Conservation (phyloP, 1,139 yeast genomes). For the Meyerozyma elateridarum region DNA sequence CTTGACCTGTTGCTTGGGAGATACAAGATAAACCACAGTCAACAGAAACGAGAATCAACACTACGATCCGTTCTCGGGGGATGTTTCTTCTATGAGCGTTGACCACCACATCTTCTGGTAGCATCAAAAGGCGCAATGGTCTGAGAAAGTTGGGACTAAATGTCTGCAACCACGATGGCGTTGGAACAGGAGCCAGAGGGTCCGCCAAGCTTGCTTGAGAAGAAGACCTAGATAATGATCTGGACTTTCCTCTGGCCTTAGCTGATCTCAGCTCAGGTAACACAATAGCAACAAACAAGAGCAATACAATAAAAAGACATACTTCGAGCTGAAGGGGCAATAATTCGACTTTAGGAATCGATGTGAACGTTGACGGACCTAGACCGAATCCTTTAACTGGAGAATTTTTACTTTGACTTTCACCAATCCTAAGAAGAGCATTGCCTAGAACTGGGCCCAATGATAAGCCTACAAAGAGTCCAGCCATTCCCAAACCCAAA, state of each 20-base stretch:
- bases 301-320: slow-evolving; percentile 17
- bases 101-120: slow-evolving; percentile 35
- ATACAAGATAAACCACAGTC: slow-evolving; percentile 42
- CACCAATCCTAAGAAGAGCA: slow-evolving; percentile 12
- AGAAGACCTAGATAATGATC: slow-evolving; percentile 28
- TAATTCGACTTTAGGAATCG: slow-evolving; percentile 18
- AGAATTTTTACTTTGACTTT: not conserved
- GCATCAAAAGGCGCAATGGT: slow-evolving; percentile 41
- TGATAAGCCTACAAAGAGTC: slow-evolving; percentile 56
- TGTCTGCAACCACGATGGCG: slow-evolving; percentile 1
- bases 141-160: slow-evolving; percentile 25
- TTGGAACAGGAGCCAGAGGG: not conserved
- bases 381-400: not conserved
- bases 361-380: slow-evolving; percentile 3
- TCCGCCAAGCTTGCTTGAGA: not conserved
- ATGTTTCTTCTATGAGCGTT: slow-evolving; percentile 10
- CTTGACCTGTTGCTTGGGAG: slow-evolving; percentile 36
- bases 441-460: slow-evolving; percentile 63
- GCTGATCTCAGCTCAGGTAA: slow-evolving; percentile 59
- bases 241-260: slow-evolving; percentile 42
- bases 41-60: slow-evolving; percentile 40
- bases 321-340: slow-evolving; percentile 30
- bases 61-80: slow-evolving; percentile 24
- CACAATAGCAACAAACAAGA: slow-evolving; percentile 29
- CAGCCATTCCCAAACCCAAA: slow-evolving; percentile 54